These are phyloP conservation scores for Chaetomiaceae sp. DNA, from an alignment of 2,329 filamentous ascomycete genomes.

Conservation along the genomic window DNA sequence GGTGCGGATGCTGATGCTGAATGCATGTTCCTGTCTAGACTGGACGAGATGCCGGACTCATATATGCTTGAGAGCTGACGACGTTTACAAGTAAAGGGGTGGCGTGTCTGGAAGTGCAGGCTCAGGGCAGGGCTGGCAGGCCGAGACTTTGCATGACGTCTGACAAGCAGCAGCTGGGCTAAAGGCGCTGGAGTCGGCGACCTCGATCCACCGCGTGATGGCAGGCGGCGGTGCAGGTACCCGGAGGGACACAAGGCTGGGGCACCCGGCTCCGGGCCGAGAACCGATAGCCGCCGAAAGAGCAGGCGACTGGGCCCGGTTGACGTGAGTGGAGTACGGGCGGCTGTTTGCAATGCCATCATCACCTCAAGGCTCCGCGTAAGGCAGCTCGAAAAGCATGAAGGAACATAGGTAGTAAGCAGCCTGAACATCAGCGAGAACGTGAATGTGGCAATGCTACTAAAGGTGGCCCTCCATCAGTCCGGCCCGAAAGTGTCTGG, in stretches of 20 bases:
- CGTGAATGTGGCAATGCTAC: no score
- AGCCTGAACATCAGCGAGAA: no score
- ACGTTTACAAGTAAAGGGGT: not conserved
- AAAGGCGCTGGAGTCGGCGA: not conserved
- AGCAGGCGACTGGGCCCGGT: not conserved
- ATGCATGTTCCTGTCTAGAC: not conserved
- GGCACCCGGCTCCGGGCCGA: not conserved
- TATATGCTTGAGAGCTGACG: not conserved
- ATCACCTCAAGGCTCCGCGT: no score
- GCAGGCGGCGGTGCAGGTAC: no score
- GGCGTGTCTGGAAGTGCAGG: not conserved
- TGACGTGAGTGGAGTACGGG: no score
- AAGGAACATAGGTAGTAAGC: no score
- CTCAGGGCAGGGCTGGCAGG: not conserved
- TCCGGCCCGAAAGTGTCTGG: constrained; percentile 2
- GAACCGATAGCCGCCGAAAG: constrained; percentile 3
- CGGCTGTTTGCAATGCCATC: no score
- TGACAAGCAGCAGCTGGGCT: not conserved
- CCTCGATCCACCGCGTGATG: not conserved
- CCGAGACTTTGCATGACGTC: not conserved
- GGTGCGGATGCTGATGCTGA: no score
- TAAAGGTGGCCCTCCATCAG: no score
- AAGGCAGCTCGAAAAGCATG: no score
- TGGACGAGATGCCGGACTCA: not conserved
- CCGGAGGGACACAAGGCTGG: not conserved